Evolutionary conservation across 305 asterid species (phyloP).

Genomic region (Fraxinus greggii): DNA sequence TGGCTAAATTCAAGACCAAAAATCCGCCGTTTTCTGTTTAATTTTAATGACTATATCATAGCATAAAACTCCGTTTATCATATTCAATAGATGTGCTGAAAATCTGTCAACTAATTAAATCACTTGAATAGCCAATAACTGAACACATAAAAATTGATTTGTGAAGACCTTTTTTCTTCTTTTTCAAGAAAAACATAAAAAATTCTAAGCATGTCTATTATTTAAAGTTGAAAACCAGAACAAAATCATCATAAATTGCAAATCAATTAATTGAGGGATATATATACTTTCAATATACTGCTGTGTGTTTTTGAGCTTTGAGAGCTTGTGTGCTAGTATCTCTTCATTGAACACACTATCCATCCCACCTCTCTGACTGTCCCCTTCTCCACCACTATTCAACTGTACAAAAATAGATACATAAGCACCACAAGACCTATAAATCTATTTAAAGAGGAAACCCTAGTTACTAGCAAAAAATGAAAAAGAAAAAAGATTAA

Average conservation of each 20-base stretch:
- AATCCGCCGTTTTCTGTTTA: background rate
- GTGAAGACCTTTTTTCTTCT: background rate
- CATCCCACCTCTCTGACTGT: conserved; percentile 48
- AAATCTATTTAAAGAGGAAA: conserved; percentile 13
- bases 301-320: conserved; percentile 78
- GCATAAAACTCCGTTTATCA: background rate
- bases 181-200: background rate
- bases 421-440: conserved; percentile 11
- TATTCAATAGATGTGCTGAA: background rate
- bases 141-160: background rate
- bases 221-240: background rate
- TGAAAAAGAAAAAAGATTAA: conserved; percentile 18
- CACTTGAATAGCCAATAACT: background rate
- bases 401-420: conserved; percentile 15
- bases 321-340: conserved; percentile 82
- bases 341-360: conserved; percentile 67
- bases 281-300: conserved; percentile 91
- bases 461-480: conserved; percentile 18
- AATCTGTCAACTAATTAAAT: background rate
- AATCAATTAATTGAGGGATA: background rate
- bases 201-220: background rate
- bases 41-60: conserved; percentile 8
- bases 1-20: background rate
- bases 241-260: background rate
- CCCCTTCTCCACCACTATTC: conserved; percentile 29